These are phyloP conservation scores for Fusarium ambrosium DNA, from an alignment of 2,329 filamentous ascomycete genomes.

Conservation along the genomic window DNA sequence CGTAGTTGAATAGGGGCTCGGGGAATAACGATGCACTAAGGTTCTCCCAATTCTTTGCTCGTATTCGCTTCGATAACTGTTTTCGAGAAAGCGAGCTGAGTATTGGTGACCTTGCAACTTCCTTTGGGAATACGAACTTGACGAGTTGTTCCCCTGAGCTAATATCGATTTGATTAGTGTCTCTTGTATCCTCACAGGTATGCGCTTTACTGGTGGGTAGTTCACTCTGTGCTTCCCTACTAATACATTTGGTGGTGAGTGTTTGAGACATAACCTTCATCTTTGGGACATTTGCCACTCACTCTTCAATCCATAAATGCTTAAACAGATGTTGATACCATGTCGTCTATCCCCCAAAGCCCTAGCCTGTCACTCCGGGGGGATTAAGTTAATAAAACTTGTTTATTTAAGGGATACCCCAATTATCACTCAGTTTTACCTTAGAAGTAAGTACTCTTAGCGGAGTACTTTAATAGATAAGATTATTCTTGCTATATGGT, in stretches of 20 bases:
- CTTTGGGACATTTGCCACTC: not conserved
- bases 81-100: not conserved
- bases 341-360: not conserved
- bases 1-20: not conserved
- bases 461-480: too few species aligned
- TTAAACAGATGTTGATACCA: not conserved
- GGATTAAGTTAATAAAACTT: too few species aligned
- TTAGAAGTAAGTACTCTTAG: too few species aligned
- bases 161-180: not conserved
- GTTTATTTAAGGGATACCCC: too few species aligned
- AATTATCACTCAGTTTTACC: too few species aligned
- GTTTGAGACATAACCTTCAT: not conserved
- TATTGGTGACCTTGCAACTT: not conserved
- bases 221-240: too few species aligned
- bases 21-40: not conserved
- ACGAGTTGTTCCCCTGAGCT: not conserved
- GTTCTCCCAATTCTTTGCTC: not conserved
- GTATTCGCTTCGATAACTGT: not conserved
- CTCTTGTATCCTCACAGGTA: not conserved
- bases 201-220: not conserved
- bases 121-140: not conserved
- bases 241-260: not conserved
- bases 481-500: too few species aligned
- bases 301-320: not conserved
- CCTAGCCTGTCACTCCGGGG: not conserved